Evolutionary conservation across 176 grass and related monocot genomes (phyloP).

Genomic region (Rhynchospora breviuscula): DNA sequence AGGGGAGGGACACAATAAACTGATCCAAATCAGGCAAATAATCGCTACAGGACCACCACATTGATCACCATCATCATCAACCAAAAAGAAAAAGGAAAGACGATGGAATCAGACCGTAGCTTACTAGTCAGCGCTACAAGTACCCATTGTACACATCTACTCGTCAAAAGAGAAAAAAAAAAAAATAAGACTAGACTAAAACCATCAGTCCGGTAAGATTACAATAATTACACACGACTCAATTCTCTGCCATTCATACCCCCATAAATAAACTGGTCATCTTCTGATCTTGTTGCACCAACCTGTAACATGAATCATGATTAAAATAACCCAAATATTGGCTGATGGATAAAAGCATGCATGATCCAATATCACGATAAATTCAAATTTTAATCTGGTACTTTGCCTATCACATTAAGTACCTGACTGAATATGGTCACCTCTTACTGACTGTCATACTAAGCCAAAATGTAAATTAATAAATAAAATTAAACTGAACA

Average conservation of each 20-base stretch:
- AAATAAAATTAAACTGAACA: slow-evolving; percentile 3
- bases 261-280: slow-evolving; percentile 20
- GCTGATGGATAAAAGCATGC: not conserved
- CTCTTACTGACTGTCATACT: not conserved
- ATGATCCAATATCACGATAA: not conserved
- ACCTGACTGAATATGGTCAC: not conserved
- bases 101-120: not conserved
- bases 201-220: not conserved
- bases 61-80: slow-evolving; percentile 20
- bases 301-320: not conserved
- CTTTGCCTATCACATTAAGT: not conserved
- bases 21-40: slow-evolving; percentile 2
- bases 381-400: not conserved
- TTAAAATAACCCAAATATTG: not conserved
- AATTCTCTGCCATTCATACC: slow-evolving; percentile 7
- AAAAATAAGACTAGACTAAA: slow-evolving; percentile 18
- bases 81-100: not conserved
- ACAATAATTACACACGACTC: slow-evolving; percentile 21
- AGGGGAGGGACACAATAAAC: not conserved
- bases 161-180: not conserved
- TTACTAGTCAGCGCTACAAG: slow-evolving; percentile 16
- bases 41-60: slow-evolving; percentile 6
- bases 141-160: slow-evolving; percentile 22
- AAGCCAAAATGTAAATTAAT: not conserved
- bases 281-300: slow-evolving; percentile 14